Conservation (phyloP, 495 filamentous ascomycete species). For the Xylaria castorea region DNA sequence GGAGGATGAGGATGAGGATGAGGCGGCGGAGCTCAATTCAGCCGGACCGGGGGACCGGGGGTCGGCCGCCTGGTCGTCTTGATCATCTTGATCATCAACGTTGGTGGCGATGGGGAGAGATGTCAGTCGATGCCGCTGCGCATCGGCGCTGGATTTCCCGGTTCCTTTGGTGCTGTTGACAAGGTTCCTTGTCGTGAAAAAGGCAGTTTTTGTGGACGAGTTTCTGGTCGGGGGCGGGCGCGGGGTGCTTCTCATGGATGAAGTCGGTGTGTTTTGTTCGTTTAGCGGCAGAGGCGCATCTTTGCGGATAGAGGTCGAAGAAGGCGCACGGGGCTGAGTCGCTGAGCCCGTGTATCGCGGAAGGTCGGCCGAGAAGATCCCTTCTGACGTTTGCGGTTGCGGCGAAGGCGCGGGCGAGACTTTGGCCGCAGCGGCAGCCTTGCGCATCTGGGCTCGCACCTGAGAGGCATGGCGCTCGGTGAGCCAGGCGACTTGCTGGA, state of each 20-base stretch:
- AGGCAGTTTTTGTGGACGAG: slow-evolving; percentile 65
- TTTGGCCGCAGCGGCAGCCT: slow-evolving; percentile 57
- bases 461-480: slow-evolving; percentile 90
- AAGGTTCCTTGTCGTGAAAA: slow-evolving; percentile 46
- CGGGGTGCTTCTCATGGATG: slow-evolving; percentile 42
- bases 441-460: slow-evolving; percentile 88
- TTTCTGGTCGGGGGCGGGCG: slow-evolving; percentile 58
- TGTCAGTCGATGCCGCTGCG: slow-evolving; percentile 41
- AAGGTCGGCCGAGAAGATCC: slow-evolving; percentile 53
- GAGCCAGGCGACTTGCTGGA: slow-evolving; percentile 94
- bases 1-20: slow-evolving; percentile 56
- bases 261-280: slow-evolving; percentile 48
- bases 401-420: slow-evolving; percentile 60
- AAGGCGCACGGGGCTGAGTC: slow-evolving; percentile 62
- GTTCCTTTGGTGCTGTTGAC: slow-evolving; percentile 29
- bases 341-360: slow-evolving; percentile 65
- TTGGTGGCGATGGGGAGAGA: slow-evolving; percentile 41
- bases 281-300: slow-evolving; percentile 62
- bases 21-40: slow-evolving; percentile 41
- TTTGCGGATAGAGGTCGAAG: slow-evolving; percentile 68
- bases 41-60: slow-evolving; percentile 45
- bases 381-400: slow-evolving; percentile 57
- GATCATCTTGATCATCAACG: slow-evolving; percentile 32
- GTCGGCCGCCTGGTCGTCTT: slow-evolving; percentile 35
- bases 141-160: slow-evolving; percentile 34